Base-by-base conservation (phyloP, 2,329 filamentous ascomycete genomes). In the Tolypocladium cylindrosporum region DNA sequence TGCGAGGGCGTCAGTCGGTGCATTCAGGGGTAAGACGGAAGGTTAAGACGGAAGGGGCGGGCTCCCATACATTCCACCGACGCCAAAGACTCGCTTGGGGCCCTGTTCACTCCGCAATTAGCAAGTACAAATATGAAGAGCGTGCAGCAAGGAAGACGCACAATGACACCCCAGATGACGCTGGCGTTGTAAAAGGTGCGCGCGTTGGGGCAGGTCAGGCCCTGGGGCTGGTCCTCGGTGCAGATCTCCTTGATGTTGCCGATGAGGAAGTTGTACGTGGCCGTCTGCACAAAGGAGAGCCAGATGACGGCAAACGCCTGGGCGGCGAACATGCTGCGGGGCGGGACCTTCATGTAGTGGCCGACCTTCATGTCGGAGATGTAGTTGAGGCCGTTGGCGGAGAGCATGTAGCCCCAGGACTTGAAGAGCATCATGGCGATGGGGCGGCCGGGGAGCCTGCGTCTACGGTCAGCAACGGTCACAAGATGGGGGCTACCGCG, bases 101-200 rank as follows among this genome's bases (percentile, higher is more conserved):
- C 48, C 48, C 48, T 51, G 31, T 7, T 36, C 16, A 13, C 9
- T 19, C 6, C 14, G 19, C 3, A 14, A 10, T 50, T 10, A 50
- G 43, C 43, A 16, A 31, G 9, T n/a, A n/a, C 8, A 34, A 1
- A 8, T 31, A 2, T 11, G 13, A n/a, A n/a, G 3, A 14, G 48
- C 11, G 27, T 51, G 16, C 4, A 36, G 5, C 16, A 16, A 34
- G 39, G 10, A 14, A 36, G 24, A 53, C 55, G 55, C 52, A 59
- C 83, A 54, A 86, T 82, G 27, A 82, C 74, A 58, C 83, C 83
- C 82, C 82, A 84, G 57, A 84, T 77, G 6, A 84, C 74, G 13
- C 79, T 81, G 16, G 78, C 78, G 21, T 80, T 82, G 71, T 80
- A 85, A 66, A 84, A 85, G 0, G 82, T 80, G 27, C 76, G 77